These are phyloP conservation scores for Litsea cubeba DNA, from an alignment of 164 flowering plant genomes.

Conservation along the genomic window DNA sequence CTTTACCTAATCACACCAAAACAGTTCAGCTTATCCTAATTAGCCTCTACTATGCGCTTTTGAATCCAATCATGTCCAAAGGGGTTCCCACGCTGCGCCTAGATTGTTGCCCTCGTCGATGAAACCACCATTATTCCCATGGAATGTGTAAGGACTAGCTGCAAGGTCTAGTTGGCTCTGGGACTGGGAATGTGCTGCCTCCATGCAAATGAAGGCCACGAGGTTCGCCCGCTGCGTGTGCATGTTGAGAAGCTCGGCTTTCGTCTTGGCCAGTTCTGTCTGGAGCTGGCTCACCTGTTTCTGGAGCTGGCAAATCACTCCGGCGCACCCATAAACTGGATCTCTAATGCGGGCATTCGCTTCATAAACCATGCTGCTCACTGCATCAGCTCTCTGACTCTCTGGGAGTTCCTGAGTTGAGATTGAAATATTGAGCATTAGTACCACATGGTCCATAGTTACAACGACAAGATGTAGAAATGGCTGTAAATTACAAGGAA, in stretches of 20 bases:
- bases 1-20: neutral
- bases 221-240: slow-evolving; percentile 50
- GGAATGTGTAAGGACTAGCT: slow-evolving; percentile 12
- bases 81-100: slow-evolving; percentile 35
- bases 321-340: slow-evolving; percentile 75
- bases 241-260: slow-evolving; percentile 54
- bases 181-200: slow-evolving; percentile 23
- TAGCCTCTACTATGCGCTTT: neutral
- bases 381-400: slow-evolving; percentile 62
- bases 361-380: slow-evolving; percentile 83
- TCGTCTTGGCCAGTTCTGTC: slow-evolving; percentile 55
- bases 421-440: neutral
- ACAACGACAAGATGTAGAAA: no score
- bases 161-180: slow-evolving; percentile 1
- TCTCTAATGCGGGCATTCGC: slow-evolving; percentile 67
- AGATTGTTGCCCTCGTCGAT: slow-evolving; percentile 20
- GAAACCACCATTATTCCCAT: slow-evolving; percentile 15
- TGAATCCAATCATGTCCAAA: slow-evolving; percentile 25
- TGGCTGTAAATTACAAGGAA: no score
- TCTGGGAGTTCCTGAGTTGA: slow-evolving; percentile 63
- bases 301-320: slow-evolving; percentile 68
- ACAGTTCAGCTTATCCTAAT: neutral
- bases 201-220: slow-evolving; percentile 48
- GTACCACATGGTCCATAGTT: no score
- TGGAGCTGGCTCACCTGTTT: slow-evolving; percentile 66